Evolutionary conservation across 768 basidiomycete species (phyloP).

Genomic region (Daedalea quercina): DNA sequence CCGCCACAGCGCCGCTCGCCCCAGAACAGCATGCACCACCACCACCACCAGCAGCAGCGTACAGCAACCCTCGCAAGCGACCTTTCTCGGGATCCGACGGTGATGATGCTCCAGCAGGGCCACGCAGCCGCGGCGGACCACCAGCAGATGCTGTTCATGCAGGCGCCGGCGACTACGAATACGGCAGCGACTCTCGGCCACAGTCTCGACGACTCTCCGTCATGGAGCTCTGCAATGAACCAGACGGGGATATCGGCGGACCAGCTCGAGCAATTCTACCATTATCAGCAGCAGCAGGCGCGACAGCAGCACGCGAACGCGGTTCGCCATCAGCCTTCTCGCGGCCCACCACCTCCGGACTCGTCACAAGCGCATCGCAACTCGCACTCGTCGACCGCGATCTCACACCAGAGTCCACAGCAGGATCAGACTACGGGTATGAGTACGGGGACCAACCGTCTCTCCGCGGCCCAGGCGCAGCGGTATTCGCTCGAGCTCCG

Average conservation of each 20-base stretch:
- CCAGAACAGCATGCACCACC: slow-evolving; percentile 12
- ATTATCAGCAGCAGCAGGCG: slow-evolving; percentile 28
- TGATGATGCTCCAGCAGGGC: slow-evolving; percentile 23
- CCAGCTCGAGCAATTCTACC: slow-evolving; percentile 43
- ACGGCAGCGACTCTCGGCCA: slow-evolving; percentile 69
- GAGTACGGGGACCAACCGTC: slow-evolving; percentile 3
- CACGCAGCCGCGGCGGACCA: slow-evolving; percentile 12
- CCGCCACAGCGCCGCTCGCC: slow-evolving; percentile 30
- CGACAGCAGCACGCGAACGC: background rate
- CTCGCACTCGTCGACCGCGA: slow-evolving; percentile 42
- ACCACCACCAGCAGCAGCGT: slow-evolving; percentile 17
- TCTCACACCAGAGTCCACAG: slow-evolving; percentile 20
- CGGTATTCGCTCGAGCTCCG: slow-evolving; percentile 45
- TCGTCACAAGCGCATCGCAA: slow-evolving; percentile 24
- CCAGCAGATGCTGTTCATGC: slow-evolving; percentile 25
- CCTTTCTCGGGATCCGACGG: slow-evolving; percentile 54
- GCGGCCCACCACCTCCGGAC: slow-evolving; percentile 28
- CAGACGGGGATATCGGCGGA: slow-evolving; percentile 31
- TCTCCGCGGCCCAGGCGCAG: slow-evolving; percentile 14
- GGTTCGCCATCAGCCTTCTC: slow-evolving; percentile 10
- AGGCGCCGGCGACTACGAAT: slow-evolving; percentile 45
- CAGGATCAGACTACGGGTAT: slow-evolving; percentile 8
- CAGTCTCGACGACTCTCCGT: slow-evolving; percentile 76
- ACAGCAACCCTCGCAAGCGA: slow-evolving; percentile 51
- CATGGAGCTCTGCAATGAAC: slow-evolving; percentile 86